Base-by-base conservation (phyloP, 352 stramenopile species). In the Globisporangium apiculatum region DNA sequence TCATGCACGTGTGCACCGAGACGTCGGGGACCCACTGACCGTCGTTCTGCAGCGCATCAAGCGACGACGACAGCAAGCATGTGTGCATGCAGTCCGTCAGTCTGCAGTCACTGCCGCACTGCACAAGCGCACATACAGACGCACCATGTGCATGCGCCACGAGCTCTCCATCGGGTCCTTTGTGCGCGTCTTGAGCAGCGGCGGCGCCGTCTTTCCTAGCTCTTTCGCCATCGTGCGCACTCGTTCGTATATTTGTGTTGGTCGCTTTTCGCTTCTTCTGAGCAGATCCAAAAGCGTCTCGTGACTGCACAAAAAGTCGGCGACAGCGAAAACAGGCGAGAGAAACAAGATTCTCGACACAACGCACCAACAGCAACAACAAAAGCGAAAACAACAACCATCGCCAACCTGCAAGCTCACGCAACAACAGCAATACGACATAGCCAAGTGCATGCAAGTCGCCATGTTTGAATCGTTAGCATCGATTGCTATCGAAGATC, bases 161-260 rank as follows among this genome's bases (percentile, higher is more conserved):
- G 81, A 89, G 72, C 83, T 93, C 55, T 95, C 79, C 9, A 95
- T 76, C 31, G 85, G 85, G 57, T 95, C 85, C 73, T 88, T 89
- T 15, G 79, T 83, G 69, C 68, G 75, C 67, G 76, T 87, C 70
- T 76, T 86, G 48, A 87, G 73, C 64, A 87, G 64, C 55, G 70
- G 61, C 56, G 78, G 78, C 46, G 45, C 45, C 45, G 62, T 64
- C 59, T 70, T 79, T 43, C 45, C 48, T 15, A 48, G 42, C 46
- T 67, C 58, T 47, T 61, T 58, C 18, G 45, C 54, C 57, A 62
- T 62, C 15, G 40, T 45, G 9, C 24, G 12, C 31, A 10, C 41
- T 4, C 47, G 47, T n/a, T 67, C 60, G 50, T 65, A 6, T 8
- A 11, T 24, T 37, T 17, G 46, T 51, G 1, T 24, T 2, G 59